A percentile compares a stretch with the other conserved stretches of the same genome.
Conservation (phyloP, 2,329 filamentous ascomycete species). For the Ophiostoma sp. region DNA sequence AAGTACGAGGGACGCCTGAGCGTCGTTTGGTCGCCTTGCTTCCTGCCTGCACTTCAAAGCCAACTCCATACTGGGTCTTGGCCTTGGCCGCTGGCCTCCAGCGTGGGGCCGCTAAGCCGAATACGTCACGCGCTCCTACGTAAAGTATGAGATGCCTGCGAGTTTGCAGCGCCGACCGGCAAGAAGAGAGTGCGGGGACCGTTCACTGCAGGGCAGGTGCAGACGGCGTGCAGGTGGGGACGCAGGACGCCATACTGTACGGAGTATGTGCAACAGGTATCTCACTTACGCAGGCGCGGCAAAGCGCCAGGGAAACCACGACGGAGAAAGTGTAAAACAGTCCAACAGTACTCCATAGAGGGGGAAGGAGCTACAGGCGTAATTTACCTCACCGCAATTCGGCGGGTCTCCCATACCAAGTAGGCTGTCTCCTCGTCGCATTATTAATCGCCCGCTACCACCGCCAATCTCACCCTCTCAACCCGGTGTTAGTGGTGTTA, state of each 20-base stretch:
- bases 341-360: background rate
- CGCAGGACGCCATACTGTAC: no score
- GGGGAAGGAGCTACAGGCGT: background rate
- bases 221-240: no score
- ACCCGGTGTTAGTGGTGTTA: background rate
- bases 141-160: background rate
- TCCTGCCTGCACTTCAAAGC: background rate
- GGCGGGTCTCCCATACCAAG: background rate
- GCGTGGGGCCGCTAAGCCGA: conserved; percentile 9
- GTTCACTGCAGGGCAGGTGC: background rate
- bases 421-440: background rate
- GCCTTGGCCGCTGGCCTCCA: conserved; percentile 9
- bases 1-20: background rate
- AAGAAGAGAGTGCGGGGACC: conserved; percentile 6
- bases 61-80: background rate
- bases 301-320: background rate
- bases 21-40: background rate
- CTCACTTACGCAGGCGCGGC: background rate
- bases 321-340: background rate
- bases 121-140: conserved; percentile 11
- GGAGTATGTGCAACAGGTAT: background rate
- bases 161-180: conserved; percentile 1
- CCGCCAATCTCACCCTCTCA: background rate
- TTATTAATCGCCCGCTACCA: background rate
- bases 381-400: conserved; percentile 17